Percentiles rank a stretch among this genome's conserved stretches.
These are phyloP conservation scores for Aegilops longissima DNA, from an alignment of 176 grass and related monocot genomes.

Conservation along the genomic window DNA sequence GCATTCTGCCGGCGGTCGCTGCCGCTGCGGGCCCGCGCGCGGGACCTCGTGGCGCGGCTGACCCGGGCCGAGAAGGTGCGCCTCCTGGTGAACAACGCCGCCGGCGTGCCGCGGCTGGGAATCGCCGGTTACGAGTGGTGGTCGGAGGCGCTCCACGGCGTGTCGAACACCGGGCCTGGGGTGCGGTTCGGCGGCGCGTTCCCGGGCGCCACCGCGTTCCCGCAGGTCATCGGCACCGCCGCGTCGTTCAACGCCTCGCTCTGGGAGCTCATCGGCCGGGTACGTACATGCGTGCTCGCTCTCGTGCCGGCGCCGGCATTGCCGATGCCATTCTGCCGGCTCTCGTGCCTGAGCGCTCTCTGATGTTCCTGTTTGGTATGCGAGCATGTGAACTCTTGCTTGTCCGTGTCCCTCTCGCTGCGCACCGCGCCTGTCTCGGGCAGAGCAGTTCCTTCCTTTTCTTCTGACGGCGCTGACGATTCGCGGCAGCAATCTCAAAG, in stretches of 20 bases:
- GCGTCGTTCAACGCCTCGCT: slow-evolving; percentile 80
- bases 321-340: not conserved
- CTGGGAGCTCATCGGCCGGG: slow-evolving; percentile 84
- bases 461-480: not conserved
- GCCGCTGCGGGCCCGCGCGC: slow-evolving; percentile 30
- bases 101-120: slow-evolving; percentile 63
- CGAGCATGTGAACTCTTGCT: slow-evolving; percentile 6
- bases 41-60: slow-evolving; percentile 60
- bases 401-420: not conserved
- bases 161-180: slow-evolving; percentile 53
- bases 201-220: slow-evolving; percentile 87
- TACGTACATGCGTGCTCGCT: slow-evolving; percentile 24
- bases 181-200: slow-evolving; percentile 69
- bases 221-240: slow-evolving; percentile 88
- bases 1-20: slow-evolving; percentile 49
- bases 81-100: slow-evolving; percentile 80
- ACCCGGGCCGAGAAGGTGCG: slow-evolving; percentile 73
- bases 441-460: not conserved
- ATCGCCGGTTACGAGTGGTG: slow-evolving; percentile 80
- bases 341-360: not conserved
- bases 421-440: slow-evolving; percentile 1
- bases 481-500: not conserved
- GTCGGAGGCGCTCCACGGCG: slow-evolving; percentile 94
- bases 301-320: not conserved
- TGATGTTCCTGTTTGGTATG: not conserved